Evolutionary conservation across 164 flowering plant genomes (phyloP), one percentile per base, ranked within the genome.

Genomic region (Sextonia rubra): DNA sequence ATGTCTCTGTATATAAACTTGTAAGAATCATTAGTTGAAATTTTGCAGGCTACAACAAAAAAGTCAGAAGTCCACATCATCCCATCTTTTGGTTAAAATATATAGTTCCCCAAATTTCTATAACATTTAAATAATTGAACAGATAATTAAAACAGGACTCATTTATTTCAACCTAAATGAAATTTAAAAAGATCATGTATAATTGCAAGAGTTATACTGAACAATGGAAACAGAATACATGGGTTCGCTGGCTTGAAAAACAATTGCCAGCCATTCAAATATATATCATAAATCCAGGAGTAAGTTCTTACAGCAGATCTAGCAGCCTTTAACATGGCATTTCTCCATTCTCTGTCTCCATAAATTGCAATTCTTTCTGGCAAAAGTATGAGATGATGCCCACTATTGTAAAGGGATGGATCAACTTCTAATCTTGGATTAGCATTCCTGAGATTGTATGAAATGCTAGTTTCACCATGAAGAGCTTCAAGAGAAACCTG

Each of bases 361-460:
- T 94, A 92, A 14, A 88, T 78, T 69, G 93, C 99, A 76, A 86
- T 81, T 84, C 92, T 85, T 83, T 94, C 99, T 56, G 94, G 99
- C 20, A 90, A 79, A 60, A 94, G 74, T 17, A 74, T 24, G 70
- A 91, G 88, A 61, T 78, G 79, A 77, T 69, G 72, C 69, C 76
- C 78, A 67, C 69, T 70, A 64, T 27, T 70, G 25, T 56, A n/a
- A 22, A 60, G 32, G 48, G 69, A 66, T 76, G 74, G 52, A 68
- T 5, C 63, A n/a, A 55, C 68, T 64, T 82, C 80, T 47, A 58
- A 64, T 75, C 55, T 37, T 26, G 55, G 71, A 9, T 29, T 44
- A 75, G 79, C 73, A 48, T 78, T 44, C 71, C 69, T 71, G 56
- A 92, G 81, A 74, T 80, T 69, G 78, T 92, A 94, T 23, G 91